Percentiles rank a stretch among this genome's conserved stretches.
phyloP scores from a whole-genome alignment of 345 rosid species.

The Salix caprea region DNA sequence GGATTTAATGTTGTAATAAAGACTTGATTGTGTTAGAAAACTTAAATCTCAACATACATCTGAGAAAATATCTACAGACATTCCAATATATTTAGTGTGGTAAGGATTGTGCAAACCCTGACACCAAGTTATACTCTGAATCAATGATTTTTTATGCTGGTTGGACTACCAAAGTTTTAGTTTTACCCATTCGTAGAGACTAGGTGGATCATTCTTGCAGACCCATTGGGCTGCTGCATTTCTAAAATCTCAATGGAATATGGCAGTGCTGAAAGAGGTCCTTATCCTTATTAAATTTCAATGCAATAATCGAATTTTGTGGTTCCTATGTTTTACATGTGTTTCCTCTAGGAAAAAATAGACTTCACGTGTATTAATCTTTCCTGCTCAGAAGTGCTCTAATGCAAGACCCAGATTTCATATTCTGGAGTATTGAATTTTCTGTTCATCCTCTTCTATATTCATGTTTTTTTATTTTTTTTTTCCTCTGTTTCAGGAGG shows the following conservation, averaged over 20 bases:
- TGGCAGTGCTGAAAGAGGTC: not conserved
- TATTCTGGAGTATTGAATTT: not conserved
- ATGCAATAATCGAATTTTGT: not conserved
- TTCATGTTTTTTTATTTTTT: not conserved
- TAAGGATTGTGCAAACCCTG: not conserved
- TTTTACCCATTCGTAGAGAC: not conserved
- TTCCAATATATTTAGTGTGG: not conserved
- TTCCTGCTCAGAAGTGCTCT: not conserved
- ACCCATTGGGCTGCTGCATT: not conserved
- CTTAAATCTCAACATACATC: not conserved
- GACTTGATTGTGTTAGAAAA: not conserved
- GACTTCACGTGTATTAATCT: not conserved
- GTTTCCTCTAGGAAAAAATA: not conserved
- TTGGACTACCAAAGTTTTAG: not conserved
- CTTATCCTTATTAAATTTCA: not conserved
- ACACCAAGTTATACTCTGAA: not conserved
- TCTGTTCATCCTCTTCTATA: not conserved
- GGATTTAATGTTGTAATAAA: not conserved
- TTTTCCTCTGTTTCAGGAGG: slow-evolving; percentile 50
- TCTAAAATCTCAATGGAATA: not conserved
- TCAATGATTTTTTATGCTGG: not conserved
- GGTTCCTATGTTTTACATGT: not conserved
- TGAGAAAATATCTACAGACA: not conserved
- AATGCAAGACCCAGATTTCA: not conserved
- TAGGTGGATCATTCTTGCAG: not conserved